phyloP scores from a whole-genome alignment of 306 rosid species.

The Sphenostylis stenocarpa region DNA sequence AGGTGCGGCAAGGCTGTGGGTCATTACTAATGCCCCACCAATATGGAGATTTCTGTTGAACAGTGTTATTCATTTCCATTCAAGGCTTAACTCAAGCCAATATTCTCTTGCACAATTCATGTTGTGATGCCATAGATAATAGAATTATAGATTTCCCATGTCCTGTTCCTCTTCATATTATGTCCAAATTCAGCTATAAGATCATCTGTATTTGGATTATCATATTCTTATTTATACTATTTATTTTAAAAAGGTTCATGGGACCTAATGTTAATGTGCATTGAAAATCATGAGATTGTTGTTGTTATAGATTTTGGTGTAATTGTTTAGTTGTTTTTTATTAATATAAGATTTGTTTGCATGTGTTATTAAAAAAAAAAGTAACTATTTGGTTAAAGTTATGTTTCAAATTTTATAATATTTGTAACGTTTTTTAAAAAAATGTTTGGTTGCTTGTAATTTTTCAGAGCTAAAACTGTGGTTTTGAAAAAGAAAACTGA shows the following conservation, averaged over 20 bases:
- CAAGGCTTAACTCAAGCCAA: slow-evolving; percentile 35
- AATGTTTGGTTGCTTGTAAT: no score
- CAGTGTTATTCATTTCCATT: background rate
- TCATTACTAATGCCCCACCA: slow-evolving; percentile 4
- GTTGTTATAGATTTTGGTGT: no score
- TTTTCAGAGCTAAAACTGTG: no score
- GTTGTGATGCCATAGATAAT: background rate
- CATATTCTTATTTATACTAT: background rate
- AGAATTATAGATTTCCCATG: background rate
- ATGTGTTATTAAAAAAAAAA: no score
- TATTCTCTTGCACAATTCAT: slow-evolving; percentile 2
- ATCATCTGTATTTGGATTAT: background rate
- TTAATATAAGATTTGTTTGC: background rate
- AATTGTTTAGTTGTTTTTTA: background rate
- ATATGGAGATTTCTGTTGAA: background rate
- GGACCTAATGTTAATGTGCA: background rate
- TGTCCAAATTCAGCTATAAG: slow-evolving; percentile 4
- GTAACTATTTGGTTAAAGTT: no score
- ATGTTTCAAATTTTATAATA: no score
- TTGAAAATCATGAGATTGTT: background rate
- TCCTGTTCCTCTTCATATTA: background rate
- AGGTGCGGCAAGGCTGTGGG: slow-evolving; percentile 68
- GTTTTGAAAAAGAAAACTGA: no score
- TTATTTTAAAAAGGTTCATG: background rate
- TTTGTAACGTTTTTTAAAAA: no score